Base-by-base conservation (phyloP, 1,284 basidiomycete species). In the Sanghuangporus weigelae region DNA sequence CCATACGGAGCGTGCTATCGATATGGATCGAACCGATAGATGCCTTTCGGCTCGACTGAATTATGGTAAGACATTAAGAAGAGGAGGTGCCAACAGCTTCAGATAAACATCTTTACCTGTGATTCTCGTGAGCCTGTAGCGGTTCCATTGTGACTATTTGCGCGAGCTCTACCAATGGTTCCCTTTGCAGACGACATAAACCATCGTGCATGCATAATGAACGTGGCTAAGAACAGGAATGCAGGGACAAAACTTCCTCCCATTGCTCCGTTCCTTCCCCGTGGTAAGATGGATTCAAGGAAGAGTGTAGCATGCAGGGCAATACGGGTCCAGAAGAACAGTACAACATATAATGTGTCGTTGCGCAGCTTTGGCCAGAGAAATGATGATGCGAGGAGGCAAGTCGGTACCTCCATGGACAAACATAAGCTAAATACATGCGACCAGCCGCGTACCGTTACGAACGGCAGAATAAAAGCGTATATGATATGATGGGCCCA, bases 341-440 rank as follows among this genome's bases (percentile, higher is more conserved):
- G 1, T 1, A 57, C 16, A 6, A 49, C 50, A 21, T 16, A 54
- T 16, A 42, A 8, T 10, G 54, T 40, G 50, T 60, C 59, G 36
- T 62, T 55, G 6, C 60, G 40, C 12, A 62, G 21, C 19, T 36
- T 44, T 11, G 60, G 60, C 53, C 53, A 62, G 26, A 62, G 55
- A 38, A 62, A 57, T 10, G 60, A 62, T 14, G 44, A 35, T 42
- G 60, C 53, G 4, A 62, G 42, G 7, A 62, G 7, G 44, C 60
- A 57, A 7, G 60, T 62, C 11, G 60, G 60, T 16, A 62, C 57
- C 40, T 62, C 55, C 55, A 62, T 62, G 8, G 60, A 31, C 3
- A 62, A 21, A n/a, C 60, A 62, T 1, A 62, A 11, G 19, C 44
- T 39, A 19, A 62, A 57, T 7, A 62, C 26, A 19, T 57, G 60